Evolutionary conservation across 208 protist genomes (phyloP).

Genomic region (Endotrypanum monterogeii): DNA sequence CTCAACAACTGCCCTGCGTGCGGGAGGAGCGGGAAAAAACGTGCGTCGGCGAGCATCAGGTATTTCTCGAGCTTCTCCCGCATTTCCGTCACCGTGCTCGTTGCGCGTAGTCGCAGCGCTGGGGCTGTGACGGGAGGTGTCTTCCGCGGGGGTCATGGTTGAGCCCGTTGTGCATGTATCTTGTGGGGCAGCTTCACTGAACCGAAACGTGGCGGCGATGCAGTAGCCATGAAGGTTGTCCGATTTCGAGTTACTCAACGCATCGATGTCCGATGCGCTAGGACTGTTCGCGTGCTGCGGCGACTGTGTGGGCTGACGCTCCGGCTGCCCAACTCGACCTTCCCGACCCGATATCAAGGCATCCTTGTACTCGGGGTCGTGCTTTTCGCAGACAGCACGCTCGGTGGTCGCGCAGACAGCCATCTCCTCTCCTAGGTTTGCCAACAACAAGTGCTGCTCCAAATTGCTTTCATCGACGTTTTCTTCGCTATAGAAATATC

Average conservation of each 20-base stretch:
- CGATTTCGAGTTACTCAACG: background rate
- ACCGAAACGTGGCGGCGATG: constrained; percentile 24
- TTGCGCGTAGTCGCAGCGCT: background rate
- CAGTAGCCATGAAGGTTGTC: constrained; percentile 20
- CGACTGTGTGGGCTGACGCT: background rate
- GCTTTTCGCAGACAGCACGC: background rate
- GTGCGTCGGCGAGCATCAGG: background rate
- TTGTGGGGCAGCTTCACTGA: constrained; percentile 1
- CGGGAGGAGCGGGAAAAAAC: background rate
- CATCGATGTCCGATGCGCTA: background rate
- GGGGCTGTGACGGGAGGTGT: background rate
- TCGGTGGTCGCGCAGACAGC: background rate
- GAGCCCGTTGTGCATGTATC: background rate
- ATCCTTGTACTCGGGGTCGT: no score
- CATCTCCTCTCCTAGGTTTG: background rate
- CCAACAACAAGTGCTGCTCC: background rate
- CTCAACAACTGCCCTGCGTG: no score
- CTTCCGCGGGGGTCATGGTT: background rate
- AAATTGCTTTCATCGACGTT: background rate
- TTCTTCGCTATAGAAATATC: constrained; percentile 5
- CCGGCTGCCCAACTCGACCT: background rate
- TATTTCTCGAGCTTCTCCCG: background rate
- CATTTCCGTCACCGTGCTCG: background rate
- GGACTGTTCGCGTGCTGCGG: background rate
- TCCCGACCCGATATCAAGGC: background rate